Evolutionary conservation across 164 flowering plant species (phyloP).

Genomic region (Annona cherimola): DNA sequence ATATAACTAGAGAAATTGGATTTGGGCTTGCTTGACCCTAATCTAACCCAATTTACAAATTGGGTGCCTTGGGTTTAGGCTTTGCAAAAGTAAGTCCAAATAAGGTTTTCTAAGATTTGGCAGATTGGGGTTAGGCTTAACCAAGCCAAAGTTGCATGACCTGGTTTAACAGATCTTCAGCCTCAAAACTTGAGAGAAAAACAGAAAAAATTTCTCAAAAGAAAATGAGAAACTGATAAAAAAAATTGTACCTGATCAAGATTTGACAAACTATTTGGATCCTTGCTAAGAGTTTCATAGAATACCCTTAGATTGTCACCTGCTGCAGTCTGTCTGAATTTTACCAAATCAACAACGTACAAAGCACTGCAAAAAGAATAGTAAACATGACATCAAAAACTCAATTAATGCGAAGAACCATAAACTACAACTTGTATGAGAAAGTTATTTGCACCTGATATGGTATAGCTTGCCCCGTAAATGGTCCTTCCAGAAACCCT

Average conservation of each 20-base stretch:
- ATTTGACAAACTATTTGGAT: conserved; percentile 94
- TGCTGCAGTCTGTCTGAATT: conserved; percentile 97
- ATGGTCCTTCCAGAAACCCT: conserved; percentile 99
- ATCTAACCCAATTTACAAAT: too few species aligned
- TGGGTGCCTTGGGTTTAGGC: too few species aligned
- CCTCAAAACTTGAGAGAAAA: neutral
- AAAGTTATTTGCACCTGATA: conserved; percentile 52
- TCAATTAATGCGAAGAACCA: neutral
- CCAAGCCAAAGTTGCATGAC: neutral
- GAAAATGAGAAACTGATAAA: neutral
- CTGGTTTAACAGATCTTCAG: neutral
- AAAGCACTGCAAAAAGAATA: conserved; percentile 66
- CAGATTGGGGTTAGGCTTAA: too few species aligned
- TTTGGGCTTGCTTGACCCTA: too few species aligned
- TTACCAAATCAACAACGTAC: conserved; percentile 90
- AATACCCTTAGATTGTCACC: conserved; percentile 94
- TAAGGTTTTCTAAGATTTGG: too few species aligned
- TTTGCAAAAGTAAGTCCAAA: too few species aligned
- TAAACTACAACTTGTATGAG: neutral
- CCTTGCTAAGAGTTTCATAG: conserved; percentile 97
- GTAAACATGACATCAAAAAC: conserved; percentile 11
- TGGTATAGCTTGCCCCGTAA: conserved; percentile 91
- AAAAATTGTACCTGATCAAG: conserved; percentile 69
- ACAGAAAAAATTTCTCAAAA: neutral
- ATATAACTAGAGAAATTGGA: too few species aligned